phyloP scores from a whole-genome alignment of 768 basidiomycete species.

The Lactarius sp. region DNA sequence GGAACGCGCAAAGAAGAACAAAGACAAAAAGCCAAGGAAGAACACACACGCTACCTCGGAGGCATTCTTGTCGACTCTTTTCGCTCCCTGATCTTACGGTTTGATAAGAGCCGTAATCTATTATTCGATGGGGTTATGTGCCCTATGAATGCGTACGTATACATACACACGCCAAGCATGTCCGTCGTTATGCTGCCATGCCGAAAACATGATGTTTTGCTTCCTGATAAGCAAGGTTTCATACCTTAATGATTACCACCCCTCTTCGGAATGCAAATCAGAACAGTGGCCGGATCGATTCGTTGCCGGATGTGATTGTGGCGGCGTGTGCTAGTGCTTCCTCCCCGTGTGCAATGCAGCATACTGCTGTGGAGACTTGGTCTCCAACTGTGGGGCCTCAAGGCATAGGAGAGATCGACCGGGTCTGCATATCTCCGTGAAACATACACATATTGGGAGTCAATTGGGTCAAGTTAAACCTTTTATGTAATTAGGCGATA shows the following conservation, averaged over 20 bases:
- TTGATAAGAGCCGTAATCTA: constrained; percentile 10
- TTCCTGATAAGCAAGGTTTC: constrained; percentile 21
- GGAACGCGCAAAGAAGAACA: constrained; percentile 61
- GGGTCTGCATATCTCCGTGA: constrained; percentile 6
- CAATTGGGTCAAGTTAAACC: constrained; percentile 3
- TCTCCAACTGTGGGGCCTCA: not conserved
- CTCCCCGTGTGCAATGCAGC: not conserved
- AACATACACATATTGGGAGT: constrained; percentile 8
- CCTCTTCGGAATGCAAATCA: constrained; percentile 14
- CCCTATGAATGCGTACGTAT: constrained; percentile 6
- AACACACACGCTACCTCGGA: constrained; percentile 61
- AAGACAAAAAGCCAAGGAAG: constrained; percentile 61
- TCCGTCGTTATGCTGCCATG: constrained; percentile 27
- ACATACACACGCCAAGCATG: constrained; percentile 9
- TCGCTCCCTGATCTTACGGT: constrained; percentile 61
- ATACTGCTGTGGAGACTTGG: not conserved
- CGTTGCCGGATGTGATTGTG: constrained; percentile 17
- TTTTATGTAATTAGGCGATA: constrained; percentile 15
- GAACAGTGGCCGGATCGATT: constrained; percentile 9
- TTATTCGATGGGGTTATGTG: constrained; percentile 1
- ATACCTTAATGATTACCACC: constrained; percentile 14
- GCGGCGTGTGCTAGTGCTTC: constrained; percentile 5
- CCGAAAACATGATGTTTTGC: constrained; percentile 26
- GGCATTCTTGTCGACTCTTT: constrained; percentile 78
- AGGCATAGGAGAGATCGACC: constrained; percentile 13